These are phyloP conservation scores for Phaseolus lunatus DNA, from an alignment of 306 rosid genomes.

Conservation along the genomic window DNA sequence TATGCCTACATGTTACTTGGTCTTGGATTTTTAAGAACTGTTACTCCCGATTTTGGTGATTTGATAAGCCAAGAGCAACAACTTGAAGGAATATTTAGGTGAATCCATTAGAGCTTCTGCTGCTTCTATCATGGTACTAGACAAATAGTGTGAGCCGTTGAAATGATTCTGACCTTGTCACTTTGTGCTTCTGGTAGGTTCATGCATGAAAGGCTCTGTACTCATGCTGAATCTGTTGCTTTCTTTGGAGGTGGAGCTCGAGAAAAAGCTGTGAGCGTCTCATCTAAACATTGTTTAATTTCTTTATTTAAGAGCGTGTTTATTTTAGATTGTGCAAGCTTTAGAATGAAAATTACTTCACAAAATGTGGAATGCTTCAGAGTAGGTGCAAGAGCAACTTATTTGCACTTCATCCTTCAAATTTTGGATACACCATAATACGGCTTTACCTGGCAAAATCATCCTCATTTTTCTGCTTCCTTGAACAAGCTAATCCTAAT, in stretches of 20 bases:
- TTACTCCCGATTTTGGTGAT: constrained; percentile 98
- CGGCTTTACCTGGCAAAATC: constrained; percentile 2
- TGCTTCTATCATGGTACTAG: constrained; percentile 37
- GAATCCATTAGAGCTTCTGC: constrained; percentile 39
- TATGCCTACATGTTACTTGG: constrained; percentile 97
- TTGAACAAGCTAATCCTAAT: constrained; percentile 21
- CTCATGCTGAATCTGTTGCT: constrained; percentile 98
- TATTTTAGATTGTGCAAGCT: constrained; percentile 25
- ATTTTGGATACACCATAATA: neutral
- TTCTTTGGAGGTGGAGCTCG: constrained; percentile 99
- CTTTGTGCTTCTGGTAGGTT: constrained; percentile 66
- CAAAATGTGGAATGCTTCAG: constrained; percentile 18
- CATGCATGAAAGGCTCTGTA: constrained; percentile 97
- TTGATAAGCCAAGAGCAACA: constrained; percentile 89
- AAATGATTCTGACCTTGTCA: constrained; percentile 39
- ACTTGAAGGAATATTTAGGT: constrained; percentile 98
- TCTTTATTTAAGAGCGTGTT: constrained; percentile 28
- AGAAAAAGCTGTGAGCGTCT: constrained; percentile 87
- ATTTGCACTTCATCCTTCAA: neutral
- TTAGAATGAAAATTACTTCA: constrained; percentile 35
- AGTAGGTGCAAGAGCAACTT: neutral
- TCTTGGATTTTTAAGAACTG: constrained; percentile 84
- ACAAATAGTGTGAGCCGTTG: constrained; percentile 28
- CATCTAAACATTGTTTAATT: constrained; percentile 31
- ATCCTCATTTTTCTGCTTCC: constrained; percentile 34